phyloP scores from a whole-genome alignment of 2,329 filamentous ascomycete genomes.

The Seiridium cupressi region DNA sequence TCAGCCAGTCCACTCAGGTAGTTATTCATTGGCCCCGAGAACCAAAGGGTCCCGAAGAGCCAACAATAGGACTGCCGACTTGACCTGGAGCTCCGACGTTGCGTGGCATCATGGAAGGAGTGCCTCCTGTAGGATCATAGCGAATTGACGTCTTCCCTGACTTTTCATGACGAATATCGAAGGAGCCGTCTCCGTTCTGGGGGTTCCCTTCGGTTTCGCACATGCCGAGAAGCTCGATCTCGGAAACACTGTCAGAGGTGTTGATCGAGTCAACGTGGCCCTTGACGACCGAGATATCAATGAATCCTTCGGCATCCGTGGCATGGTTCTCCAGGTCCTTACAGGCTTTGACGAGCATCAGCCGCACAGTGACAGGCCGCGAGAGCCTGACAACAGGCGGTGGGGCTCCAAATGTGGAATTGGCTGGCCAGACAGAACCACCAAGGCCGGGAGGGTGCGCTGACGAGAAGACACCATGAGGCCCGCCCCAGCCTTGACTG shows the following conservation, averaged over 20 bases:
- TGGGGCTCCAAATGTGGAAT: conserved; percentile 26
- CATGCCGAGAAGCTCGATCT: conserved; percentile 74
- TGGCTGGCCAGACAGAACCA: conserved; percentile 33
- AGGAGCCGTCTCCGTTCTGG: conserved; percentile 87
- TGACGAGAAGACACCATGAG: conserved; percentile 31
- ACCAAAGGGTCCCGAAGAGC: conserved; percentile 8
- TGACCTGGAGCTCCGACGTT: conserved; percentile 61
- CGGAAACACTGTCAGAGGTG: conserved; percentile 40
- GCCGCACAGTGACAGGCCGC: conserved; percentile 66
- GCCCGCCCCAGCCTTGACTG: conserved; percentile 35
- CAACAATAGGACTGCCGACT: conserved; percentile 61
- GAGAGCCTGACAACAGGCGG: conserved; percentile 46
- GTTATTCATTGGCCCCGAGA: background rate
- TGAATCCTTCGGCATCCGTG: conserved; percentile 59
- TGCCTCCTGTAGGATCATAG: conserved; percentile 53
- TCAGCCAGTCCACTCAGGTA: background rate
- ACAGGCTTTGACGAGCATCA: conserved; percentile 77
- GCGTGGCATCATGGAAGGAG: conserved; percentile 37
- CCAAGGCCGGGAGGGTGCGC: conserved; percentile 45
- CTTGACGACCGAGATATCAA: conserved; percentile 67
- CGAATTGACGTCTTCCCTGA: conserved; percentile 43
- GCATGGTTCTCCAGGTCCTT: conserved; percentile 52
- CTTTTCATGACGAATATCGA: conserved; percentile 60
- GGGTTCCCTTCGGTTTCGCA: conserved; percentile 87
- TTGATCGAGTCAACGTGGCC: conserved; percentile 60